phyloP scores from a whole-genome alignment of 2,329 filamentous ascomycete genomes.

The Trichoderma guizhouense region DNA sequence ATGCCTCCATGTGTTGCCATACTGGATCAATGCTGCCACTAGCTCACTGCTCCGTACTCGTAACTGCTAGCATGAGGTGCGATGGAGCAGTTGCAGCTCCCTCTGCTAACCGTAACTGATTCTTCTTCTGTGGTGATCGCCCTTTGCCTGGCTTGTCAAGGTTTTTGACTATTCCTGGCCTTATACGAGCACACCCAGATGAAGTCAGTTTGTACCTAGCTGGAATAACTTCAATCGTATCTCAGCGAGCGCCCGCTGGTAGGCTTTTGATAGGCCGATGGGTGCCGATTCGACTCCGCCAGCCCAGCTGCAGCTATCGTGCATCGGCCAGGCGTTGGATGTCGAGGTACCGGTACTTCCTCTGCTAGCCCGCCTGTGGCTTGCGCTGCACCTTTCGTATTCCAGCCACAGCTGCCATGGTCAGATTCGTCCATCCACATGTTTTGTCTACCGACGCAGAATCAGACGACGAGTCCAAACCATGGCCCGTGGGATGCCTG shows the following conservation, averaged over 20 bases:
- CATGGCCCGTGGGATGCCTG: constrained; percentile 3
- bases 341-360: constrained; percentile 9
- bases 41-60: not conserved
- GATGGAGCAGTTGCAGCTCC: not conserved
- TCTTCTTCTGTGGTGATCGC: not conserved
- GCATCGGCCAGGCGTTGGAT: not conserved
- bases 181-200: constrained; percentile 16
- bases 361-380: not conserved
- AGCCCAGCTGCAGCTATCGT: not conserved
- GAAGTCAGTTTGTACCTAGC: not conserved
- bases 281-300: constrained; percentile 6
- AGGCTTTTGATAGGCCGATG: constrained; percentile 9
- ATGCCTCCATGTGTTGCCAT: not conserved
- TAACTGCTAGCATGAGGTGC: not conserved
- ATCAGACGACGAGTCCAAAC: not conserved
- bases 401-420: constrained; percentile 10
- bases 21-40: not conserved
- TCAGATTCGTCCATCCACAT: constrained; percentile 6
- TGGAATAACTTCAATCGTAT: not conserved
- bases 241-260: not conserved
- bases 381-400: constrained; percentile 10
- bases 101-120: not conserved
- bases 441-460: not conserved
- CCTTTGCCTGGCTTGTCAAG: not conserved
- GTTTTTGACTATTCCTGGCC: not conserved